These are phyloP conservation scores for Xylariaceae sp. DNA, from an alignment of 2,329 filamentous ascomycete genomes.

Conservation along the genomic window DNA sequence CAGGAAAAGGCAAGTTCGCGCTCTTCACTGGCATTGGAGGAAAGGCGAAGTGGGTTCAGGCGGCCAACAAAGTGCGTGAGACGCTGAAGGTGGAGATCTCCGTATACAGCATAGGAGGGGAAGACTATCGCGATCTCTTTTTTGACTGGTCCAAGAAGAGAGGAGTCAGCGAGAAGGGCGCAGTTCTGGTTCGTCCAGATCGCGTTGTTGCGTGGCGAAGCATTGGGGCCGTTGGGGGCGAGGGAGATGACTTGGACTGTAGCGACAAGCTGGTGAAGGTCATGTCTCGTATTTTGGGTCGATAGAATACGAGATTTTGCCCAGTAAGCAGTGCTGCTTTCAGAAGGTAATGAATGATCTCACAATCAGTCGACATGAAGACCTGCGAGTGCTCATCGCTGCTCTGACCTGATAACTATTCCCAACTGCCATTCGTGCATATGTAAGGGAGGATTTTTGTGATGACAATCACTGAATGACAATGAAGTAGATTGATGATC, in stretches of 20 bases:
- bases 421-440: too few relatives aligned
- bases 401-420: too few relatives aligned
- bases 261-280: neutral
- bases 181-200: too few relatives aligned
- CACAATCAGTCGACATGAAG: neutral
- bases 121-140: too few relatives aligned
- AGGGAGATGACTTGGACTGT: slow-evolving; percentile 1
- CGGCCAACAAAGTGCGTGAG: slow-evolving; percentile 4
- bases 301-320: neutral
- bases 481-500: too few relatives aligned
- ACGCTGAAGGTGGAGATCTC: slow-evolving; percentile 5
- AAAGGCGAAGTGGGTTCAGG: slow-evolving; percentile 9
- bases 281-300: slow-evolving; percentile 9
- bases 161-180: too few relatives aligned
- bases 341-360: too few relatives aligned
- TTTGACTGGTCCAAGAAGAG: too few relatives aligned
- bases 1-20: neutral
- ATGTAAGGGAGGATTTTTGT: too few relatives aligned
- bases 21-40: slow-evolving; percentile 15
- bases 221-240: slow-evolving; percentile 2
- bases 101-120: slow-evolving; percentile 10
- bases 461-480: too few relatives aligned
- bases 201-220: too few relatives aligned
- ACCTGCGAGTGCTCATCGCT: neutral
- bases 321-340: slow-evolving; percentile 9